A percentile compares a stretch with the other conserved stretches of the same genome.
Evolutionary conservation across 495 filamentous ascomycete species (phyloP).

Genomic region (Xylaria castorea): DNA sequence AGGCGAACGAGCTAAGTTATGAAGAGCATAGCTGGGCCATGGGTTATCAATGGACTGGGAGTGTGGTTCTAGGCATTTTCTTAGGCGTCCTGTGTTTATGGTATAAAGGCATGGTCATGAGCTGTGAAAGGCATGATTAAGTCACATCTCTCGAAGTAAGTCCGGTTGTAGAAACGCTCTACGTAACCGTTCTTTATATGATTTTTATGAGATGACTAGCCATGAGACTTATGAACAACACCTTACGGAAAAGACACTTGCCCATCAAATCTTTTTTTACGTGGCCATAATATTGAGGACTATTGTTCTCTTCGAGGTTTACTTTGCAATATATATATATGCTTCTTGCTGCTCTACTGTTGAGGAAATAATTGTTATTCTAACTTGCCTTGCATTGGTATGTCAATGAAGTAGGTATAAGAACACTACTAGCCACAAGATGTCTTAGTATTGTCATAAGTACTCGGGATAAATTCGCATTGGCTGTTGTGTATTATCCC

Average conservation of each 20-base stretch:
- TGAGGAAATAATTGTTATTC: too few species aligned
- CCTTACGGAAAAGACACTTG: background rate
- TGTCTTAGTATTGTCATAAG: background rate
- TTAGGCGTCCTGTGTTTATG: constrained; percentile 10
- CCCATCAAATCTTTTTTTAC: background rate
- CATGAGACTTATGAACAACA: background rate
- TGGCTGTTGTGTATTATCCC: background rate
- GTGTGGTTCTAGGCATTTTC: constrained; percentile 6
- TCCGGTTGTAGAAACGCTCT: background rate
- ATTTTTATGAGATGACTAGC: background rate
- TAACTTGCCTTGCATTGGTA: too few species aligned
- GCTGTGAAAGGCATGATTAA: background rate
- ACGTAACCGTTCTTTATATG: background rate
- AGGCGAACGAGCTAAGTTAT: background rate
- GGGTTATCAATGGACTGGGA: background rate
- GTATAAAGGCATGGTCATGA: background rate
- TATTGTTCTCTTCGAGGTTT: too few species aligned
- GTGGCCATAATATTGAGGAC: background rate
- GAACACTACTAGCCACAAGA: too few species aligned
- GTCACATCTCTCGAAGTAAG: background rate
- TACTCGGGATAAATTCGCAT: background rate
- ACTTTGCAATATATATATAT: too few species aligned
- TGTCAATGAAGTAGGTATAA: too few species aligned
- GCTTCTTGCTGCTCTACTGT: background rate
- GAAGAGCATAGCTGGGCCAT: background rate